phyloP scores from a whole-genome alignment of 345 rosid genomes.

The Angophora floribunda region DNA sequence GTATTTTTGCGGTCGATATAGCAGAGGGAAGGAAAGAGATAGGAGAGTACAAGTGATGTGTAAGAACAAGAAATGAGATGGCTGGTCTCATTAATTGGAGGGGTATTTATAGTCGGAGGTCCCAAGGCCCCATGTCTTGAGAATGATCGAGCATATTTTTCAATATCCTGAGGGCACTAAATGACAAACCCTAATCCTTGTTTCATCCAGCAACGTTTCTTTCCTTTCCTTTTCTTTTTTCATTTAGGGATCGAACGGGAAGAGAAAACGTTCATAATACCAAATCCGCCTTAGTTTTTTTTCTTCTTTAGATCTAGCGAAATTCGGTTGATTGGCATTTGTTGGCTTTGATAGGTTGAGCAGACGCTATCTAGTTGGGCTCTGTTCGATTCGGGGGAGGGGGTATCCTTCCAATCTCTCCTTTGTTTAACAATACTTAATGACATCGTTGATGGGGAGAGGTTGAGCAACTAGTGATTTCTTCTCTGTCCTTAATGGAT shows the following conservation, averaged over 20 bases:
- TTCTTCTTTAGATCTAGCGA: background rate
- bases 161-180: background rate
- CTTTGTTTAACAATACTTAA: background rate
- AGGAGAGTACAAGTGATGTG: background rate
- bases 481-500: background rate
- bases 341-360: background rate
- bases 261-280: background rate
- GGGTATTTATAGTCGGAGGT: background rate
- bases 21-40: background rate
- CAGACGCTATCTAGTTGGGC: background rate
- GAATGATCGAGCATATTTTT: background rate
- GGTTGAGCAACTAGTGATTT: background rate
- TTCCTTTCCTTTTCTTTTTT: background rate
- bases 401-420: background rate
- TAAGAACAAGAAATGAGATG: background rate
- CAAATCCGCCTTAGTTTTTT: background rate
- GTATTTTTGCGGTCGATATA: background rate
- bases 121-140: background rate
- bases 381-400: background rate
- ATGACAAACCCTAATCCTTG: background rate
- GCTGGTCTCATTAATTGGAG: background rate
- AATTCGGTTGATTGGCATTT: background rate
- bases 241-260: background rate
- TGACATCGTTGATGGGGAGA: background rate
- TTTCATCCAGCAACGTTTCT: background rate